These are phyloP conservation scores for Zarea fungicola DNA, from an alignment of 2,329 filamentous ascomycete species.

Conservation along the genomic window DNA sequence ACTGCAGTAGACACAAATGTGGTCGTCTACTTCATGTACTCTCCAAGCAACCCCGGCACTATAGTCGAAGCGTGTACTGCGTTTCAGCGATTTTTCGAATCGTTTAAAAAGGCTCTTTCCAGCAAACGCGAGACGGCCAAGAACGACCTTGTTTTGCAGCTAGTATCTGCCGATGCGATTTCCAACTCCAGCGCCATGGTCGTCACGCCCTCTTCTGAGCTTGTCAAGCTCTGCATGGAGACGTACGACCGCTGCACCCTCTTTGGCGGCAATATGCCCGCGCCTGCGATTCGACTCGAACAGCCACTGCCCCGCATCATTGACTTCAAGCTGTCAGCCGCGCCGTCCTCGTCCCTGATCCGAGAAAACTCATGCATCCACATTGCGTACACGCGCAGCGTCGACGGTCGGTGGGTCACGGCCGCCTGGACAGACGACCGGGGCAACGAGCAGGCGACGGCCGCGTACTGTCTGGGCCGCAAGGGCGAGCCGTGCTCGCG, in stretches of 20 bases:
- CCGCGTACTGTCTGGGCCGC: conserved; percentile 66
- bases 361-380: conserved; percentile 78
- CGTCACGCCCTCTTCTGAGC: conserved; percentile 55
- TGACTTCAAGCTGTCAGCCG: conserved; percentile 65
- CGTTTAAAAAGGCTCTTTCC: conserved; percentile 40
- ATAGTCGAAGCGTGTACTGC: conserved; percentile 67
- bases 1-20: conserved; percentile 51
- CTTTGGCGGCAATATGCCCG: conserved; percentile 51
- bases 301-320: conserved; percentile 64
- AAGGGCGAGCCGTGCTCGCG: conserved; percentile 48
- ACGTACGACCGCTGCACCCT: conserved; percentile 70
- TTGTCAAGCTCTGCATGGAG: conserved; percentile 63
- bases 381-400: conserved; percentile 70
- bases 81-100: conserved; percentile 67
- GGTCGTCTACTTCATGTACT: conserved; percentile 73
- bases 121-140: conserved; percentile 38
- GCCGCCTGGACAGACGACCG: conserved; percentile 77
- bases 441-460: conserved; percentile 66
- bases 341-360: conserved; percentile 66
- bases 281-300: conserved; percentile 69
- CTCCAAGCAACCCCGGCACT: conserved; percentile 54
- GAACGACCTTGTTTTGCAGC: conserved; percentile 71
- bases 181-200: conserved; percentile 58
- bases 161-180: conserved; percentile 65
- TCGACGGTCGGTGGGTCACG: conserved; percentile 72